Conservation (phyloP, 2,329 filamentous ascomycete species). For the Aspergillus chevalieri region DNA sequence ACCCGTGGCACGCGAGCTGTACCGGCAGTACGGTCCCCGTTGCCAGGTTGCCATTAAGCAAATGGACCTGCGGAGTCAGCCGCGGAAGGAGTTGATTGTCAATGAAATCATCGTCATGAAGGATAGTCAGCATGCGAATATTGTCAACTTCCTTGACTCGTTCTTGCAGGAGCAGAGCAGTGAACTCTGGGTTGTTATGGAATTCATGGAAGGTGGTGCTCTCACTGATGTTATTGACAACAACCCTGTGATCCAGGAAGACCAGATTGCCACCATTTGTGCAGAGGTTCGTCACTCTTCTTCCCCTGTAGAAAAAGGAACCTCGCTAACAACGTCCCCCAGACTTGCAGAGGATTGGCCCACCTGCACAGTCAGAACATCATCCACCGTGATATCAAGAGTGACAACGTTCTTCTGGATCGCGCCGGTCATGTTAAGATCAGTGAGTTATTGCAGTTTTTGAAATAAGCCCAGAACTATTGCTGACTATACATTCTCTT, state of each 20-base stretch:
- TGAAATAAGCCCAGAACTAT: not conserved
- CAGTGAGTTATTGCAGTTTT: constrained; percentile 55
- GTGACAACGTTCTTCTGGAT: constrained; percentile 93
- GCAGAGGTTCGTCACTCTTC: constrained; percentile 63
- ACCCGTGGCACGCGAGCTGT: constrained; percentile 67
- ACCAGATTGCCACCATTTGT: constrained; percentile 97
- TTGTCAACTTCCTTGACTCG: constrained; percentile 96
- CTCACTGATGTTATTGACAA: constrained; percentile 98
- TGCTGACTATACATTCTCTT: constrained; percentile 15
- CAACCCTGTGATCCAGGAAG: constrained; percentile 86
- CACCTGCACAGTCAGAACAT: constrained; percentile 95
- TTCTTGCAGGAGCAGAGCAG: constrained; percentile 91
- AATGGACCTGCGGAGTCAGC: constrained; percentile 97
- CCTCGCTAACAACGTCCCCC: constrained; percentile 7
- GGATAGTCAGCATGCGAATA: constrained; percentile 95
- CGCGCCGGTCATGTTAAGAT: constrained; percentile 96
- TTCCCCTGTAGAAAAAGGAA: too few relatives aligned
- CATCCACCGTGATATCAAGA: constrained; percentile 99
- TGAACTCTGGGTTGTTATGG: constrained; percentile 99
- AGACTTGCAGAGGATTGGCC: constrained; percentile 93
- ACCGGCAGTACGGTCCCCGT: constrained; percentile 70
- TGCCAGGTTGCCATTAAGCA: constrained; percentile 98
- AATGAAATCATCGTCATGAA: constrained; percentile 99
- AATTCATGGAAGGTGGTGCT: constrained; percentile 98
- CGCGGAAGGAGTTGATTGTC: constrained; percentile 94